Conservation (phyloP, 768 basidiomycete genomes). For the Macrolepiota fuliginosa region DNA sequence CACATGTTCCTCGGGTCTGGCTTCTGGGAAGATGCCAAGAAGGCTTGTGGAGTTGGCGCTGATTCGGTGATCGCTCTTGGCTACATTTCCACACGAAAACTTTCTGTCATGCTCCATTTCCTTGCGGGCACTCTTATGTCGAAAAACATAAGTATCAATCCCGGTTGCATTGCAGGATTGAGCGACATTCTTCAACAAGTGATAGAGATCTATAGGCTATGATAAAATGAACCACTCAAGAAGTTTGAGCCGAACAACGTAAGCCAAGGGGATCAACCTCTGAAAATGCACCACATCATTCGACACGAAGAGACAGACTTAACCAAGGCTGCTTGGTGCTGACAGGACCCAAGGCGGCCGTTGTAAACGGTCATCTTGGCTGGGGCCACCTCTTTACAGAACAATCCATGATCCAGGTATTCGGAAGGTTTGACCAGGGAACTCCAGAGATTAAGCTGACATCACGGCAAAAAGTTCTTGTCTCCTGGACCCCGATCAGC, state of each 20-base stretch:
- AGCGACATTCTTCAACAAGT: not conserved
- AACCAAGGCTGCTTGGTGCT: not conserved
- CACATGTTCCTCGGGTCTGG: slow-evolving; percentile 12
- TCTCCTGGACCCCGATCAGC: not conserved
- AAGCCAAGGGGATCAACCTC: not conserved
- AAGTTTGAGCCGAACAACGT: slow-evolving; percentile 2
- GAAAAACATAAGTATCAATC: not conserved
- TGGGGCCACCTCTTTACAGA: not conserved
- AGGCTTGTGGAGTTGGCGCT: slow-evolving; percentile 1
- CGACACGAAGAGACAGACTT: too few species aligned
- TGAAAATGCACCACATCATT: too few species aligned
- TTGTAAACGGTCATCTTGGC: not conserved
- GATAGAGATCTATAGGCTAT: too few species aligned
- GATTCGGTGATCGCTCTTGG: not conserved
- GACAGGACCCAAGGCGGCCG: not conserved
- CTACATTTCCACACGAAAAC: not conserved
- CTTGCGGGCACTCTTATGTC: not conserved
- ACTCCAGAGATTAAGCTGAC: too few species aligned
- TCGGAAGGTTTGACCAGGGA: too few species aligned
- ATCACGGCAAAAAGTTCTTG: not conserved
- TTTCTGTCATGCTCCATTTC: not conserved
- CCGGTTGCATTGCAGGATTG: not conserved
- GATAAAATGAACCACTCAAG: not conserved
- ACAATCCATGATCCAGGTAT: not conserved
- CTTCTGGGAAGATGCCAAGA: slow-evolving; percentile 15